Percentiles rank a stretch among this genome's conserved stretches.
Conservation (phyloP, 129 eudicot species). For the Apium graveolens region DNA sequence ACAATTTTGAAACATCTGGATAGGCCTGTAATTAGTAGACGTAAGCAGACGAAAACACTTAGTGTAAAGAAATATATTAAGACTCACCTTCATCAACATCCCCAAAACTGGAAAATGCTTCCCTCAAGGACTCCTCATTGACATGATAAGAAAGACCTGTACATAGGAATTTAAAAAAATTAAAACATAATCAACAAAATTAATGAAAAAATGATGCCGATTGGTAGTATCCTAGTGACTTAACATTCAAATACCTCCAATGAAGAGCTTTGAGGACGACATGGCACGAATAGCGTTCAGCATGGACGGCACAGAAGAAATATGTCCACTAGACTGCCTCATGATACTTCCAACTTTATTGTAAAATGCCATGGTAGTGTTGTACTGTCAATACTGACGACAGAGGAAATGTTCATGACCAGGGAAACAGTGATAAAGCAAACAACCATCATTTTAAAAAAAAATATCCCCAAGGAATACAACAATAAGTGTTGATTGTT, state of each 20-base stretch:
- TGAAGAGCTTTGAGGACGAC: slow-evolving; percentile 68
- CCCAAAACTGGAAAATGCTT: slow-evolving; percentile 75
- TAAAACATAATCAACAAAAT: neutral
- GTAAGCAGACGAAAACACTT: neutral
- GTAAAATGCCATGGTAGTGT: slow-evolving; percentile 56
- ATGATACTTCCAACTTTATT: slow-evolving; percentile 52
- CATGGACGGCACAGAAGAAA: slow-evolving; percentile 36
- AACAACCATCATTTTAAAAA: neutral
- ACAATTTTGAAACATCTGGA: neutral
- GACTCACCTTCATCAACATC: slow-evolving; percentile 68
- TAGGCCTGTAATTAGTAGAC: neutral
- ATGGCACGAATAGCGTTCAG: slow-evolving; percentile 56
- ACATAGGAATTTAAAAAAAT: neutral
- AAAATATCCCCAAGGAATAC: neutral
- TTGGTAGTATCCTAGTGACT: neutral
- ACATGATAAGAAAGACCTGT: slow-evolving; percentile 76
- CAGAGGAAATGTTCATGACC: slow-evolving; percentile 8
- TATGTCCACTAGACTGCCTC: slow-evolving; percentile 26
- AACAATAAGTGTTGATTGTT: neutral
- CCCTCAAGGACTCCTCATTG: slow-evolving; percentile 57
- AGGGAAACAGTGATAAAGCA: neutral
- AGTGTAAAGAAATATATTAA: neutral
- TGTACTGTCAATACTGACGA: neutral
- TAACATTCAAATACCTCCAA: slow-evolving; percentile 51
- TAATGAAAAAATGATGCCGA: neutral